Base-by-base conservation (phyloP, 495 filamentous ascomycete genomes). In the Choiromyces venosus region DNA sequence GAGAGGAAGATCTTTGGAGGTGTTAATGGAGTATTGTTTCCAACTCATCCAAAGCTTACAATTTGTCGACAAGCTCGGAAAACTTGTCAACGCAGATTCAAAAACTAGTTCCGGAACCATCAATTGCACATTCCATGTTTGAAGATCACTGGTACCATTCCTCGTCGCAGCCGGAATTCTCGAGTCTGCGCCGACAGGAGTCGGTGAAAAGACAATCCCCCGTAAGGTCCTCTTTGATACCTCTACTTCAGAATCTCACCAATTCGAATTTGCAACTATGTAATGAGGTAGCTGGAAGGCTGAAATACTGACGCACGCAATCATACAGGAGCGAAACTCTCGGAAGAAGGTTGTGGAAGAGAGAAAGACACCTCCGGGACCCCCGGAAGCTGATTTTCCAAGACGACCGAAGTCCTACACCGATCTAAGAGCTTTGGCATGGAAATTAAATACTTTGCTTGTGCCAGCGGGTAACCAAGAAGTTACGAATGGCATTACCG, bases 331-430 rank as follows among this genome's bases (percentile, higher is more conserved):
- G 78, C 80, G 71, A 76, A 83, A 76, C 82, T 83, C 68, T 42
- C 82, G 44, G 71, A 76, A 72, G 84, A 85, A 76, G 68, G 79
- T 65, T 70, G 80, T 83, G 46, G 82, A 83, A 2, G 81, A 86
- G 18, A 81, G 85, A 35, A 85, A 86, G 38, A 74, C 86, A 3
- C 82, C 83, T 71, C 87, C 90, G 79, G 88, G 88, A 52, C 76
- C 78, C 21, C 83, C 86, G 64, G 81, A 83, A 73, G 72, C 78
- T 66, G 84, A 85, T 70, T 85, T 85, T 0, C 91, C 89, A 21
- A 85, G 88, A 69, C 84, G 92, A 76, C 89, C 91, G 65, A 91
- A 92, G 78, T 93, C 91, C 10, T 92, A 91, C 77, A 90, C 88
- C 73, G 89, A 93, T 79, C 67, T 80, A 33, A 77, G 78, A 36